Percentiles rank a stretch among this genome's conserved stretches.
These are phyloP conservation scores for Leishmania braziliensis DNA, from an alignment of 208 protist species.

Conservation along the genomic window DNA sequence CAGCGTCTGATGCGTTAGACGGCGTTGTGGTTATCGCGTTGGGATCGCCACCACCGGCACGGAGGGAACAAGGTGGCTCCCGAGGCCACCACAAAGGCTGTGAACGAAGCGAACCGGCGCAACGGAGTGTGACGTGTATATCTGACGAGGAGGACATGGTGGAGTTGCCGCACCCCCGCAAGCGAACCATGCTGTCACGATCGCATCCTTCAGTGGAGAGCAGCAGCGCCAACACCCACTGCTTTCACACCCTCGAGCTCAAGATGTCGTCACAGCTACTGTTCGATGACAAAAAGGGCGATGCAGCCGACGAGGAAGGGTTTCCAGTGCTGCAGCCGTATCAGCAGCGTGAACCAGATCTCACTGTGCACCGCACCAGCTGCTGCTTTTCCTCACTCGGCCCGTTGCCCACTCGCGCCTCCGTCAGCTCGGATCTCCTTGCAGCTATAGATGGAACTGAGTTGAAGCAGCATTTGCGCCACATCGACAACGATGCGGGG, in stretches of 20 bases:
- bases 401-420: not conserved
- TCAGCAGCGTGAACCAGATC: not conserved
- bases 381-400: not conserved
- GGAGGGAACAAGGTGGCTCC: not conserved
- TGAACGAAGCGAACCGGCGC: not conserved
- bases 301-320: not conserved
- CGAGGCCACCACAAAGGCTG: not conserved
- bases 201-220: not conserved
- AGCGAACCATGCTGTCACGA: not conserved
- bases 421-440: not conserved
- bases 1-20: too few species aligned
- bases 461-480: not conserved
- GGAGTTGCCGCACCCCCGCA: not conserved
- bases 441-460: not conserved
- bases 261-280: not conserved
- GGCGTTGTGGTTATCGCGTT: not conserved
- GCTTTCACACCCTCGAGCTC: not conserved
- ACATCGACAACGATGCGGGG: too few species aligned
- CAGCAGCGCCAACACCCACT: not conserved
- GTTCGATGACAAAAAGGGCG: not conserved
- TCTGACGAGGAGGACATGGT: not conserved
- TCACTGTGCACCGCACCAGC: not conserved
- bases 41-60: not conserved
- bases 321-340: not conserved
- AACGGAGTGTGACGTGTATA: not conserved